phyloP scores from a whole-genome alignment of 805 yeast genomes.

The Sugiyamaella lignohabitans region DNA sequence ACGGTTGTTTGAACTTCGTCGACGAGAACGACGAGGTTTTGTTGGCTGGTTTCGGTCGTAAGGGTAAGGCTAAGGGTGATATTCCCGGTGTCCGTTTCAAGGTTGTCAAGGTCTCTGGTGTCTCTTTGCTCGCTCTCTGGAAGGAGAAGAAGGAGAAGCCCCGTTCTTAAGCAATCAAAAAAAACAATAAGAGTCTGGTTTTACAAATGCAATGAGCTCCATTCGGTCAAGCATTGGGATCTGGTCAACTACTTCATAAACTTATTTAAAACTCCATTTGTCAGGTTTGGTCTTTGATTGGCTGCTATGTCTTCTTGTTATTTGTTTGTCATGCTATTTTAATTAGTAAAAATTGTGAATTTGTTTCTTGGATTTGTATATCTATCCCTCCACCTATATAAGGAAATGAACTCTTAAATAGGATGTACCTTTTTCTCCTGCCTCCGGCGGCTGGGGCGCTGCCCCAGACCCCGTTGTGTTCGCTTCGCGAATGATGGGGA shows the following conservation, averaged over 20 bases:
- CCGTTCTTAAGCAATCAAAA: constrained; percentile 65
- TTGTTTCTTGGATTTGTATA: not conserved
- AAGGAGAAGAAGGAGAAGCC: constrained; percentile 99
- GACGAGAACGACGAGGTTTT: constrained; percentile 99
- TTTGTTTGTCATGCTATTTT: too few relatives aligned
- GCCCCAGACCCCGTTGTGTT: too few relatives aligned
- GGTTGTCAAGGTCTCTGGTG: constrained; percentile 99
- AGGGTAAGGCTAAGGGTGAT: constrained; percentile 99
- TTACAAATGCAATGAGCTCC: too few relatives aligned
- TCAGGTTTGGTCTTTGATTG: too few relatives aligned
- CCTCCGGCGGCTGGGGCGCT: not conserved
- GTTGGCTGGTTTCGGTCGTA: constrained; percentile 99
- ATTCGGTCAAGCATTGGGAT: too few relatives aligned
- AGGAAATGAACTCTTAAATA: not conserved
- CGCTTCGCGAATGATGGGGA: too few relatives aligned
- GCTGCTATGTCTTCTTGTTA: too few relatives aligned
- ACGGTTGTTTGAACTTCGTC: constrained; percentile 99
- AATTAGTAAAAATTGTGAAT: too few relatives aligned
- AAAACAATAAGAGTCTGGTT: too few relatives aligned
- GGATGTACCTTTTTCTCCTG: not conserved
- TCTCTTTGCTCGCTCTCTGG: constrained; percentile 98
- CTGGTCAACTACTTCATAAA: too few relatives aligned
- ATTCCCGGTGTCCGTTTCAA: constrained; percentile 99
- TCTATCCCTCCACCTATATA: not conserved
- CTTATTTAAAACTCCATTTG: too few relatives aligned